Percentiles rank a stretch among this genome's conserved stretches.
Evolutionary conservation across 192 early-diverging fungal genomes (phyloP).

Genomic region (Chytriomyces confervae): DNA sequence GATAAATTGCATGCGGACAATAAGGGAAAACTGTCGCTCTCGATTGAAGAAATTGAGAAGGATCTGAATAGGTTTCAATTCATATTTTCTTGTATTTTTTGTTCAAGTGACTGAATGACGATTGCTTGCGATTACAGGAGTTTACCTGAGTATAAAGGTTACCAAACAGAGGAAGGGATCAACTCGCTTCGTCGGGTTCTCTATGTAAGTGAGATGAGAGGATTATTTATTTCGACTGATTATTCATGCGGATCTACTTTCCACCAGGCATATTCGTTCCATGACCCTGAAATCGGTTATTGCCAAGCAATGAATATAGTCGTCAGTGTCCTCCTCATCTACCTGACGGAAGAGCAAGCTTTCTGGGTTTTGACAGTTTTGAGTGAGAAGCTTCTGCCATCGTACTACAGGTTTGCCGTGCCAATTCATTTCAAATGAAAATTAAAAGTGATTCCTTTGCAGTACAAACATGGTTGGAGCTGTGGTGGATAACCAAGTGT

Average conservation of each 20-base stretch:
- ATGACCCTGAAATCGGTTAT: conserved; percentile 90
- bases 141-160: conserved; percentile 91
- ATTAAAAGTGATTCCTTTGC: background rate
- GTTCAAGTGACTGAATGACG: background rate
- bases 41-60: conserved; percentile 94
- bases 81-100: background rate
- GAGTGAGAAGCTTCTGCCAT: conserved; percentile 88
- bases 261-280: conserved; percentile 57
- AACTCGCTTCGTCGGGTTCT: conserved; percentile 91
- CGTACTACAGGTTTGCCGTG: conserved; percentile 78
- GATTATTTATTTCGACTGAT: background rate
- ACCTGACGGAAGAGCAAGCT: conserved; percentile 94
- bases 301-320: conserved; percentile 99
- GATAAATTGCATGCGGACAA: conserved; percentile 73
- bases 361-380: conserved; percentile 94
- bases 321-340: conserved; percentile 90
- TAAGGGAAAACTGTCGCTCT: conserved; percentile 73
- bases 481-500: conserved; percentile 93
- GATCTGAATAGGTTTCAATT: conserved; percentile 76
- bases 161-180: conserved; percentile 91
- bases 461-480: conserved; percentile 98
- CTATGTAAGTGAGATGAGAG: conserved; percentile 44
- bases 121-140: conserved; percentile 59
- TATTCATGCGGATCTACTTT: background rate
- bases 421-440: background rate